Conservation (phyloP, 1,284 basidiomycete species). For the Dichomitus squalens region DNA sequence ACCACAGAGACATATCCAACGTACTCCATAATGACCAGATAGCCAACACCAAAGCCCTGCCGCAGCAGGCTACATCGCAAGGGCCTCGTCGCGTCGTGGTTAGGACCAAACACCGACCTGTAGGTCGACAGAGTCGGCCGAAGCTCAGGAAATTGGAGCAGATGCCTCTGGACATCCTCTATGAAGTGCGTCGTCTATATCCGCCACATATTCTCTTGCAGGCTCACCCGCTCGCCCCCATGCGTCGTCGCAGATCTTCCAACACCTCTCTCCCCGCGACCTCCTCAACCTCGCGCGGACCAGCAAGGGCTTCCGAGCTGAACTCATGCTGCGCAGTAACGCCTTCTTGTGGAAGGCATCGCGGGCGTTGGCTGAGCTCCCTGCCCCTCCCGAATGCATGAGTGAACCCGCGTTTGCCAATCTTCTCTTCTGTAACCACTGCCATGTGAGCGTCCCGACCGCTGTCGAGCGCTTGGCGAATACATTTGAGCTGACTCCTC, state of each 20-base stretch:
- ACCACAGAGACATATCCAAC: not conserved
- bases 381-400: conserved; percentile 4
- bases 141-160: not conserved
- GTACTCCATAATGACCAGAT: not conserved
- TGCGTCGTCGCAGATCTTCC: conserved; percentile 12
- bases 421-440: conserved; percentile 27
- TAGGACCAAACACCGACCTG: not conserved
- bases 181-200: not conserved
- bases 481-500: not conserved
- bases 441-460: conserved; percentile 18
- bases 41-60: not conserved
- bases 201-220: not conserved
- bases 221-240: not conserved
- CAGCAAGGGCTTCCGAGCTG: conserved; percentile 11
- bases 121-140: not conserved
- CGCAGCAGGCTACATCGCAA: not conserved
- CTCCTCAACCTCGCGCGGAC: conserved; percentile 19
- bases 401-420: conserved; percentile 31
- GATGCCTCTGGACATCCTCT: not conserved
- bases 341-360: not conserved
- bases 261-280: conserved; percentile 17
- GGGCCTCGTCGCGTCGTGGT: not conserved
- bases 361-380: not conserved
- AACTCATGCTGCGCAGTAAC: conserved; percentile 7
- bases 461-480: not conserved